A percentile compares a stretch with the other conserved stretches of the same genome.
phyloP scores from a whole-genome alignment of 108 stramenopile genomes.

The Cyclotella choctawhatcheeana region DNA sequence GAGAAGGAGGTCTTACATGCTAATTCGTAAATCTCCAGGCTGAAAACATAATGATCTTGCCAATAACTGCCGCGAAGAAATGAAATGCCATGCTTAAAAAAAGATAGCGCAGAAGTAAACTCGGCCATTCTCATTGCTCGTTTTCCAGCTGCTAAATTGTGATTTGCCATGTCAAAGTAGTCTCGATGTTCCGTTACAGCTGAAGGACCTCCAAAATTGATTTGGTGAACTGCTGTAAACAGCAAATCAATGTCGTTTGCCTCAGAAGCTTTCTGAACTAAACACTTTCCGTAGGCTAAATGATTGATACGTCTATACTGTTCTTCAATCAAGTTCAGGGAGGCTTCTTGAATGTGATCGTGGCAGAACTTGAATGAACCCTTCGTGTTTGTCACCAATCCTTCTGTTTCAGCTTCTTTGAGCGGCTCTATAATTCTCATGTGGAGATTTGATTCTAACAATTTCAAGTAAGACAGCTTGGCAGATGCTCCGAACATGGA shows the following conservation, averaged over 20 bases:
- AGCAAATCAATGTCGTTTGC: constrained; percentile 5
- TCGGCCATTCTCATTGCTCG: constrained; percentile 20
- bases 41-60: constrained; percentile 21
- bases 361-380: constrained; percentile 18
- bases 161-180: background rate
- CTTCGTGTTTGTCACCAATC: constrained; percentile 14
- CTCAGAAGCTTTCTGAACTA: background rate
- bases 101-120: constrained; percentile 15
- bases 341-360: constrained; percentile 31
- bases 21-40: constrained; percentile 24
- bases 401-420: constrained; percentile 8
- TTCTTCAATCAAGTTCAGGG: constrained; percentile 19
- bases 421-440: background rate
- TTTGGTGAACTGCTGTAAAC: constrained; percentile 18
- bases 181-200: constrained; percentile 5
- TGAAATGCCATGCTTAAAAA: constrained; percentile 25
- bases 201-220: constrained; percentile 11
- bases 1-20: constrained; percentile 6
- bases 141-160: constrained; percentile 24
- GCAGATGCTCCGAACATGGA: constrained; percentile 20
- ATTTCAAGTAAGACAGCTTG: background rate
- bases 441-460: constrained; percentile 8
- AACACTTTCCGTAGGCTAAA: constrained; percentile 9
- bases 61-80: constrained; percentile 19
- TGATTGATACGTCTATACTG: constrained; percentile 2